Conservation (phyloP, 176 grass and related monocot genomes). For the Zizania latifolia region DNA sequence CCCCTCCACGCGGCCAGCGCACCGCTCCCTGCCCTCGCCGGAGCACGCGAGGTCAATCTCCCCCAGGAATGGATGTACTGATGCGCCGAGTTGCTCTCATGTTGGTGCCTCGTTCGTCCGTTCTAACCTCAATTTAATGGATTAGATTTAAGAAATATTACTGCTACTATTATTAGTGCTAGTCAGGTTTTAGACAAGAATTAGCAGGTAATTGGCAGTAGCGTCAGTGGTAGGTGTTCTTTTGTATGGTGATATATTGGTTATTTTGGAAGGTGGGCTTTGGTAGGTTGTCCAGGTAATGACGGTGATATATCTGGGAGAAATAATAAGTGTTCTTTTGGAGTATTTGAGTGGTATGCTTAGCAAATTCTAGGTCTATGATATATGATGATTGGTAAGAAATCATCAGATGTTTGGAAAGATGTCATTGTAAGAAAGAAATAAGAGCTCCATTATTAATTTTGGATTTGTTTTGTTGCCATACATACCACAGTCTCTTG, state of each 20-base stretch:
- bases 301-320: neutral
- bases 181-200: slow-evolving; percentile 49
- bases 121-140: slow-evolving; percentile 14
- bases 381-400: neutral
- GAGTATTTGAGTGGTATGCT: neutral
- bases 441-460: slow-evolving; percentile 27
- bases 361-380: no score
- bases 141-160: slow-evolving; percentile 19
- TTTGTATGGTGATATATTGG: slow-evolving; percentile 49
- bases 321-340: slow-evolving; percentile 27
- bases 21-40: neutral
- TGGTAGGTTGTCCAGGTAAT: neutral
- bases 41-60: slow-evolving; percentile 33
- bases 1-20: neutral
- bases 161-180: slow-evolving; percentile 23
- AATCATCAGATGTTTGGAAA: slow-evolving; percentile 14
- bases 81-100: slow-evolving; percentile 2
- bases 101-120: slow-evolving; percentile 3
- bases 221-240: slow-evolving; percentile 58
- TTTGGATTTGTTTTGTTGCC: neutral
- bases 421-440: slow-evolving; percentile 35
- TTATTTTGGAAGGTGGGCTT: slow-evolving; percentile 43
- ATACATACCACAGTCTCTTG: neutral
- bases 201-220: slow-evolving; percentile 33
- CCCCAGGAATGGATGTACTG: slow-evolving; percentile 90